Percentiles rank a stretch among this genome's conserved stretches.
These are phyloP conservation scores for Zostera marina DNA, from an alignment of 116 monocot genomes.

Conservation along the genomic window DNA sequence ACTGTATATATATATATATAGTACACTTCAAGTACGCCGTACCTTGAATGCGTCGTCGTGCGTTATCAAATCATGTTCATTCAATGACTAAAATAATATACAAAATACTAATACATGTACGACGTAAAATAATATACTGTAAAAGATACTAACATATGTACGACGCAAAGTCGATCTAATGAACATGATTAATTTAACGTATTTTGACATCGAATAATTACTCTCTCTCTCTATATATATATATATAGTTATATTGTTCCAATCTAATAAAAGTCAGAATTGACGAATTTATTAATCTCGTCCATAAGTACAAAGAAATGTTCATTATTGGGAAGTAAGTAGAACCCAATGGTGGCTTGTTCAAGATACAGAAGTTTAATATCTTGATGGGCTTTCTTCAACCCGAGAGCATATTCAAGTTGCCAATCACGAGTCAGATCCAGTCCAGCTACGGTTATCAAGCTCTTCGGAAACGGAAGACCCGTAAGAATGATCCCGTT, in stretches of 20 bases:
- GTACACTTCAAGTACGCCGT: too few species aligned
- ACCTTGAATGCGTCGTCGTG: too few species aligned
- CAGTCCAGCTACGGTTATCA: slow-evolving; percentile 22
- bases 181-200: too few species aligned
- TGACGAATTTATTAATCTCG: slow-evolving; percentile 26
- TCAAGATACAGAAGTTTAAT: slow-evolving; percentile 22
- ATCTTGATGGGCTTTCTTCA: slow-evolving; percentile 15
- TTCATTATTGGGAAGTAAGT: slow-evolving; percentile 35
- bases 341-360: slow-evolving; percentile 39
- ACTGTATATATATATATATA: too few species aligned
- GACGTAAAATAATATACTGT: too few species aligned
- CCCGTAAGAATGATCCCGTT: slow-evolving; percentile 10
- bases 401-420: slow-evolving; percentile 21
- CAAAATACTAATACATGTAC: too few species aligned
- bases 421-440: slow-evolving; percentile 31
- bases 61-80: too few species aligned
- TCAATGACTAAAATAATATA: too few species aligned
- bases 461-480: slow-evolving; percentile 17
- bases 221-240: too few species aligned
- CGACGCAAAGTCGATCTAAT: too few species aligned
- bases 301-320: slow-evolving; percentile 36
- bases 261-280: slow-evolving; percentile 8
- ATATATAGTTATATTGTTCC: neutral
- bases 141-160: too few species aligned
- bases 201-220: too few species aligned